Base-by-base conservation (phyloP, 108 stramenopile genomes). In the Nitzschia sp. region DNA sequence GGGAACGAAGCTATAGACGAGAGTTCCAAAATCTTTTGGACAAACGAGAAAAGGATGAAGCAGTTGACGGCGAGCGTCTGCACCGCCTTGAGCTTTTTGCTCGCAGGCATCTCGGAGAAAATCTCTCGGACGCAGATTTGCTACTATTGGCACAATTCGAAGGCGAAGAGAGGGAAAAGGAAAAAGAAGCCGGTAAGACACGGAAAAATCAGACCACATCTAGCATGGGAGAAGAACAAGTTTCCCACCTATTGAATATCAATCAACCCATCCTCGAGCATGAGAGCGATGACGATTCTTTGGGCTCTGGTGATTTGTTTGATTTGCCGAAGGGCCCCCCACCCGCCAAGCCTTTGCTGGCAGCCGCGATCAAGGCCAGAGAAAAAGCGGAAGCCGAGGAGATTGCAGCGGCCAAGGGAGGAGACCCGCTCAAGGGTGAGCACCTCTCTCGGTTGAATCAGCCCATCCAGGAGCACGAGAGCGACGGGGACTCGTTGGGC, bases 51-150 rank as follows among this genome's bases (percentile, higher is more conserved):
- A 41, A 19, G 16, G 66, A 53, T 4, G 53, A 60, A 36, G 58
- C 47, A 2, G 45, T 66, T 2, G 58, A 74, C 50, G 73, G 53
- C 31, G 73, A 74, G 21, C 73, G 65, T 13, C 28, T 74, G 31
- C 53, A 66, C 28, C 28, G 34, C n/a, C 55, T 74, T 26, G 55
- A 66, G 23, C 38, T 74, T 25, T 60, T 58, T 32, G 57, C 57
- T 33, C 44, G 48, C 33, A 46, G 73, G 47, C 57, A 60, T n/a
- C 31, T 41, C 38, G 65, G 58, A 15, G 73, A 74, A 34, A 29
- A n/a, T n/a, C 41, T 66, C 8, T 19, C 15, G 19, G 30, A 38
- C 4, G 36, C 59, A 26, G 55, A 66, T 8, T 22, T 41, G 22
- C 35, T 25, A 5, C 47, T 66, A n/a, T 58, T 74, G 16, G 57